Evolutionary conservation across 106 monocot species (phyloP).

Genomic region (Xerophyta viscosa): DNA sequence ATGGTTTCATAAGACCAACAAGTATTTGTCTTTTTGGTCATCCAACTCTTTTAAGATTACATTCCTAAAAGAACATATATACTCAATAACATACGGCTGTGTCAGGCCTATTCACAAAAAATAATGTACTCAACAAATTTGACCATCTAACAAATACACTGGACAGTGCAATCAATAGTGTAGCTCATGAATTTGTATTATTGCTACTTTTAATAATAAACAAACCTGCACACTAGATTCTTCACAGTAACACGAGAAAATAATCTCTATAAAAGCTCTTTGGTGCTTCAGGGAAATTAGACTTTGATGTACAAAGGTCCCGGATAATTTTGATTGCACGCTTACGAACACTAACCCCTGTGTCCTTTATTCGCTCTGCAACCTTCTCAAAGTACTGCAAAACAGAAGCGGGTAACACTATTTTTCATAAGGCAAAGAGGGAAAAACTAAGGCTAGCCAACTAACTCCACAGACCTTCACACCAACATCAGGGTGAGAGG

Average conservation of each 20-base stretch:
- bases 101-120: too few species aligned
- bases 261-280: conserved; percentile 89
- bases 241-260: conserved; percentile 94
- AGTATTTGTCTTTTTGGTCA: too few species aligned
- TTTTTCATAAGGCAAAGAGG: neutral
- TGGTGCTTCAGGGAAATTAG: conserved; percentile 56
- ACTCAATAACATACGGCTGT: too few species aligned
- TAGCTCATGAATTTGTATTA: too few species aligned
- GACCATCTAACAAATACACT: too few species aligned
- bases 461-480: conserved; percentile 55
- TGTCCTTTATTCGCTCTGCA: conserved; percentile 96
- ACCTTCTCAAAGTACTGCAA: conserved; percentile 94
- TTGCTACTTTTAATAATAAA: too few species aligned
- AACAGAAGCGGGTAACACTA: conserved; percentile 10
- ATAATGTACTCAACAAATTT: too few species aligned
- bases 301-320: conserved; percentile 78
- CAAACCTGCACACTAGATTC: conserved; percentile 94
- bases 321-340: conserved; percentile 94
- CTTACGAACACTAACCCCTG: conserved; percentile 95
- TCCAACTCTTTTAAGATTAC: too few species aligned
- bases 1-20: too few species aligned
- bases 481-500: conserved; percentile 97
- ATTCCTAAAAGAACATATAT: too few species aligned
- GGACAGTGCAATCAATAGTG: too few species aligned
- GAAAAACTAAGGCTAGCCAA: neutral